Percentiles rank a stretch among this genome's conserved stretches.
These are phyloP conservation scores for Arthrobotrys sinensis DNA, from an alignment of 2,329 filamentous ascomycete species.

Conservation along the genomic window DNA sequence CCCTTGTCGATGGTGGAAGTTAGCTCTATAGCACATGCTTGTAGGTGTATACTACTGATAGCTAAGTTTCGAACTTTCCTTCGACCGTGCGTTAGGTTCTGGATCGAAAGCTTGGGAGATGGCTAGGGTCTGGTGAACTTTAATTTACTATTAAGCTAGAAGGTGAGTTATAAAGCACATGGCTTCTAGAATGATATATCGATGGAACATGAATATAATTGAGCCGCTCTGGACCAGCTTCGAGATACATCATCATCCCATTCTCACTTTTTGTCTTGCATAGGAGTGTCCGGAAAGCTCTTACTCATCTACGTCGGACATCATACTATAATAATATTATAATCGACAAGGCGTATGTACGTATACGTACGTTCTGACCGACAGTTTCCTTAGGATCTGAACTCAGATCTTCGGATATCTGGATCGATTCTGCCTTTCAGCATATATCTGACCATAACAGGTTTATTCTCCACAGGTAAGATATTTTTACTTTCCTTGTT, in stretches of 20 bases:
- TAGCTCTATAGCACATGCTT: conserved; percentile 7
- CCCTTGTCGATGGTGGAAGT: neutral
- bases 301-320: neutral
- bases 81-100: neutral
- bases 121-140: neutral
- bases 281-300: neutral
- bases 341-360: neutral
- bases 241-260: conserved; percentile 1
- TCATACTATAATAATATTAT: conserved; percentile 5
- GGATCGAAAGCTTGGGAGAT: neutral
- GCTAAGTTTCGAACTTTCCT: conserved; percentile 14
- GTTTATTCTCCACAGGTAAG: conserved; percentile 13
- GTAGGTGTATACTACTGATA: conserved; percentile 16
- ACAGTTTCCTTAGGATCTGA: neutral
- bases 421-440: conserved; percentile 17
- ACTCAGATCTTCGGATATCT: neutral
- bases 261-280: conserved; percentile 19
- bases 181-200: neutral
- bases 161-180: conserved; percentile 14
- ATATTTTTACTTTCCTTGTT: conserved; percentile 14
- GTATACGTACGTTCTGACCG: conserved; percentile 6
- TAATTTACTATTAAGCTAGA: neutral
- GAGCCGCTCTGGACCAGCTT: neutral
- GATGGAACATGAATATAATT: conserved; percentile 3
- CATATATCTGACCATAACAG: neutral